Conservation (phyloP, 441 rosid genomes). For the Biscutella laevigata region DNA sequence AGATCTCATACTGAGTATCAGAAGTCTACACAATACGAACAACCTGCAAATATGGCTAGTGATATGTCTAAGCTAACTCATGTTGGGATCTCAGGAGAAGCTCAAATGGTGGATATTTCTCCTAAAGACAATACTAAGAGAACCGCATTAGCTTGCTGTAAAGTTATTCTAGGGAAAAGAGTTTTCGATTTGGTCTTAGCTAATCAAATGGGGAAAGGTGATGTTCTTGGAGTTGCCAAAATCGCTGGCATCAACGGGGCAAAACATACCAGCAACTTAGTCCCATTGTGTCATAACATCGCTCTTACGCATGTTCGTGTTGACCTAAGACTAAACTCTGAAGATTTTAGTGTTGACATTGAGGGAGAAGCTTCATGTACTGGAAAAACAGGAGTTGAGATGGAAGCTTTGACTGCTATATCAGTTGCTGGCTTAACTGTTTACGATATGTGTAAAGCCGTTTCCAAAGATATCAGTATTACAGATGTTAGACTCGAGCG, state of each 20-base stretch:
- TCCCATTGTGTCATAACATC: conserved; percentile 81
- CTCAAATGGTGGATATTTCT: conserved; percentile 91
- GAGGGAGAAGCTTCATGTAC: conserved; percentile 75
- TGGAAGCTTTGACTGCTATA: conserved; percentile 89
- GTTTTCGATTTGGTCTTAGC: conserved; percentile 74
- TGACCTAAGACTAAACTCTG: conserved; percentile 51
- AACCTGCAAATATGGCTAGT: conserved; percentile 10
- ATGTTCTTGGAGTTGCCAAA: conserved; percentile 82
- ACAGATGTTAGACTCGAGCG: conserved; percentile 49
- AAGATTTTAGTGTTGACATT: conserved; percentile 55
- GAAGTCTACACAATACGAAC: not conserved
- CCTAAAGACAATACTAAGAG: conserved; percentile 52
- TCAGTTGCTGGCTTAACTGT: conserved; percentile 73
- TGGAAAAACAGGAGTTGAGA: conserved; percentile 85
- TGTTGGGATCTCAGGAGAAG: conserved; percentile 53
- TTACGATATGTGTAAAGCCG: conserved; percentile 96
- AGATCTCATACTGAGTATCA: not conserved
- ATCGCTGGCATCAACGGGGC: conserved; percentile 86
- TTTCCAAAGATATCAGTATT: conserved; percentile 63
- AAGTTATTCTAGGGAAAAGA: conserved; percentile 54
- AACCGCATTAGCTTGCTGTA: conserved; percentile 70
- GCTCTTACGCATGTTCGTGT: conserved; percentile 53
- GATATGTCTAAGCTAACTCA: conserved; percentile 42
- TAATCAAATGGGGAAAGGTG: conserved; percentile 83
- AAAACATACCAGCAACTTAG: conserved; percentile 70